These are phyloP conservation scores for Gamsiella multidivaricata DNA, from an alignment of 192 early-diverging fungal species.

Conservation along the genomic window DNA sequence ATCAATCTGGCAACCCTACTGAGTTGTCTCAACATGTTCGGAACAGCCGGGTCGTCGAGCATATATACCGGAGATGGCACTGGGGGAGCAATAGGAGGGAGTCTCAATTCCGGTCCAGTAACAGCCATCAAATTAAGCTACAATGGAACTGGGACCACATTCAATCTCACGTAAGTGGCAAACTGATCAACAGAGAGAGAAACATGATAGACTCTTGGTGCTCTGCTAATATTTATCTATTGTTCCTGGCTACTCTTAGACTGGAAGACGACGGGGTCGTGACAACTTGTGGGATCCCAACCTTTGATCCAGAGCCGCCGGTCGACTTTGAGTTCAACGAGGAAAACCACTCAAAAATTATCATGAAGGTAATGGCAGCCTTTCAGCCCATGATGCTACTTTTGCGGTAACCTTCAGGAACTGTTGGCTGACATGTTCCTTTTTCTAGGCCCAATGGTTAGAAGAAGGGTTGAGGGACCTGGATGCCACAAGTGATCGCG, in stretches of 20 bases:
- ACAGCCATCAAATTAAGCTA: constrained; percentile 42
- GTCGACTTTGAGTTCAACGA: constrained; percentile 40
- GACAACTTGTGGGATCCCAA: constrained; percentile 40
- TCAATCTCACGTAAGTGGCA: constrained; percentile 35
- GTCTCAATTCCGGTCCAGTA: constrained; percentile 1
- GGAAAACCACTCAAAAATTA: constrained; percentile 26
- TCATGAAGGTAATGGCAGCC: constrained; percentile 25
- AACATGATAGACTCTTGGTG: too few species aligned
- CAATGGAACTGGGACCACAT: constrained; percentile 31
- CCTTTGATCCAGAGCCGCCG: constrained; percentile 35
- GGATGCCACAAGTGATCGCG: constrained; percentile 43
- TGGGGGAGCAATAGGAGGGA: background rate
- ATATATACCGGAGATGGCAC: background rate
- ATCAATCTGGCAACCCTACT: constrained; percentile 36
- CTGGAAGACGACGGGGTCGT: constrained; percentile 44
- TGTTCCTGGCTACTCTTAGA: background rate
- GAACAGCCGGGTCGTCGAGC: constrained; percentile 22
- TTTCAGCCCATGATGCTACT: background rate
- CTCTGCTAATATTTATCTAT: too few species aligned
- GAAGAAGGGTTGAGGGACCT: constrained; percentile 46
- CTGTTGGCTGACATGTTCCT: background rate
- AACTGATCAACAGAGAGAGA: background rate
- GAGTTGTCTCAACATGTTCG: constrained; percentile 50
- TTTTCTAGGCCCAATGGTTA: constrained; percentile 33
- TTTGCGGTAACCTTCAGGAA: background rate